Base-by-base conservation (phyloP, 306 rosid species). In the Vicia faba region DNA sequence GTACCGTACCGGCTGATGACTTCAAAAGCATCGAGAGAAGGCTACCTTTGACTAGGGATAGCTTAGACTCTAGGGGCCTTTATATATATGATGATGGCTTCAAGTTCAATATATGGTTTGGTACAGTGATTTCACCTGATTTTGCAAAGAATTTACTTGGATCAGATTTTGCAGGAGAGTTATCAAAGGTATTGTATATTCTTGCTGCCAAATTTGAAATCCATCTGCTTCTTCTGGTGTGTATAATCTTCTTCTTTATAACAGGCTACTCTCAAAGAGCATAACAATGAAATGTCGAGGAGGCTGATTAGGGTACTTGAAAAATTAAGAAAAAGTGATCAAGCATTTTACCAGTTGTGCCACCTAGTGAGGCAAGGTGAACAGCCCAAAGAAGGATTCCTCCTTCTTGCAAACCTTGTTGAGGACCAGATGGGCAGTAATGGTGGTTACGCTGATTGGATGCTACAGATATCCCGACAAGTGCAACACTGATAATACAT, bases 291-390 rank as follows among this genome's bases (percentile, higher is more conserved):
- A 82, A 88, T 90, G 97, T 95, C 96, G 15, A 88, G 82, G 88
- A 85, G 86, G 84, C 76, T 90, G 66, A 71, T 80, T 73, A 80
- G 74, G 81, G 71, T 81, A 36, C 86, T 95, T 19, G 58, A 85
- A 70, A 86, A 82, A 71, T 75, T 86, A 23, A 86, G 99, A 80
- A 91, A 84, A 76, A 73, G 69, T 2, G 89, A 90, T 57, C 73
- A 73, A n/a, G 84, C 95, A 49, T 83, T 83, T 66, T 81, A 82
- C 81, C 95, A 81, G 71, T 69, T 82, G 65, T 79, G 89, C 73
- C 82, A 82, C 67, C 95, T 95, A 79, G 96, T 95, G 78, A 86
- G 99, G 85, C 99, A 90, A 85, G 97, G 99, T 7, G 97, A 95
- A 76, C 97, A 95, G 40, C 97, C 97, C 59, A 86, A 86, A 72